Evolutionary conservation across 1,284 basidiomycete genomes (phyloP).

Genomic region (Cutaneotrichosporon cutaneum): DNA sequence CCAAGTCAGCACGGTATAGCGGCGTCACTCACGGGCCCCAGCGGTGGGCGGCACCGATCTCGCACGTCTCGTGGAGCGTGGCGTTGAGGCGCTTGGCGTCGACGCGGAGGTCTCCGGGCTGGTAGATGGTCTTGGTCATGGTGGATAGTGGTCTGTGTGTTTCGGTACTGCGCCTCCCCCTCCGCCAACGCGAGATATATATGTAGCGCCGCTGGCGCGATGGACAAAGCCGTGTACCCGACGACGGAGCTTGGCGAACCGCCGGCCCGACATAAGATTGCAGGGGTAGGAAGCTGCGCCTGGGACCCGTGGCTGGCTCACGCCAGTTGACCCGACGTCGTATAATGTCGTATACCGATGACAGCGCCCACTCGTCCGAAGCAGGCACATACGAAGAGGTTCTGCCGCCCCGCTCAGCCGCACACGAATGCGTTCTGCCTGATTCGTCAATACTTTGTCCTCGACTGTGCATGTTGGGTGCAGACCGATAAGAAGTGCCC

Average conservation of each 20-base stretch:
- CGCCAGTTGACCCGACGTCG: too few relatives aligned
- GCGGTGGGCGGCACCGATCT: constrained; percentile 31
- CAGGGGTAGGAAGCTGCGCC: too few relatives aligned
- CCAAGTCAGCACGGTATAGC: not conserved
- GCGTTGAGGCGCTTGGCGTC: constrained; percentile 36
- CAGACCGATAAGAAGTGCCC: too few relatives aligned
- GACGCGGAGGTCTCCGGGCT: constrained; percentile 22
- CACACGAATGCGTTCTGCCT: too few relatives aligned
- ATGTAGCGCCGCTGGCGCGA: not conserved
- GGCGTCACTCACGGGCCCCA: constrained; percentile 15
- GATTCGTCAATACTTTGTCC: too few relatives aligned
- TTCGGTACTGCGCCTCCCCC: not conserved
- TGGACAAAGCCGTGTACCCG: too few relatives aligned
- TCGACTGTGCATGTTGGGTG: too few relatives aligned
- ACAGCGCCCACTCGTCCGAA: not conserved
- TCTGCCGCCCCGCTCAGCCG: too few relatives aligned
- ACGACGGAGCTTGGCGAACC: too few relatives aligned
- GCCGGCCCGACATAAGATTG: too few relatives aligned
- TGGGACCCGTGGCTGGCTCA: too few relatives aligned
- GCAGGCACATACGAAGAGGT: not conserved
- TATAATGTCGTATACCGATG: too few relatives aligned
- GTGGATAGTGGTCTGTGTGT: not conserved
- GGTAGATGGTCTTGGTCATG: constrained; percentile 16
- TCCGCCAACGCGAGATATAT: constrained; percentile 3
- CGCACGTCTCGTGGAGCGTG: constrained; percentile 41